phyloP scores from a whole-genome alignment of 257 asterid species.

The Fraxinus pennsylvanica region DNA sequence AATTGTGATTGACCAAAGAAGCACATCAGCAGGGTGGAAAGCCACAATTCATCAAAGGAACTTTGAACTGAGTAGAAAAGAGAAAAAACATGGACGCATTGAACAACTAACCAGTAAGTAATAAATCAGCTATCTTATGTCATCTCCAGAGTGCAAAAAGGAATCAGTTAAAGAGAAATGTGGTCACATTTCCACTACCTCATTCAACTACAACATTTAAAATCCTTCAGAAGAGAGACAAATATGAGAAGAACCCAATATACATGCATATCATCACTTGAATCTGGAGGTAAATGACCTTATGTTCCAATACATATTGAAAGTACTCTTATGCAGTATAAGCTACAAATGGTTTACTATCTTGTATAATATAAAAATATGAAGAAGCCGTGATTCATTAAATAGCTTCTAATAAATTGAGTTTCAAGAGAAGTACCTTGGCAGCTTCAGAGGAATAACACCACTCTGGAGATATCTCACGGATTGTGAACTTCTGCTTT shows the following conservation, averaged over 20 bases:
- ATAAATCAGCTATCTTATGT: background rate
- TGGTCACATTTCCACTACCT: background rate
- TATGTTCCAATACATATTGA: background rate
- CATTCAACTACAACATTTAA: background rate
- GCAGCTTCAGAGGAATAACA: conserved; percentile 76
- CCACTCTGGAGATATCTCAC: conserved; percentile 91
- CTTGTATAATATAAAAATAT: background rate
- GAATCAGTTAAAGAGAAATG: background rate
- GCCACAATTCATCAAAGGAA: background rate
- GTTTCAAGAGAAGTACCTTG: conserved; percentile 52
- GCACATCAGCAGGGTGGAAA: background rate
- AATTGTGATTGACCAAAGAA: background rate
- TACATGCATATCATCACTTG: background rate
- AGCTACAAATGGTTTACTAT: background rate
- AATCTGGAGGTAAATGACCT: background rate
- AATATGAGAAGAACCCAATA: background rate
- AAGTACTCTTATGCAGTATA: background rate
- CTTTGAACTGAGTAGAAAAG: background rate
- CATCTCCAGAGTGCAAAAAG: background rate
- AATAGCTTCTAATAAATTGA: conserved; percentile 17
- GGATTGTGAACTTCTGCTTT: conserved; percentile 79
- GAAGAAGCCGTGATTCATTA: background rate
- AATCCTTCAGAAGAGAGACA: background rate
- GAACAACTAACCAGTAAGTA: too few relatives aligned
- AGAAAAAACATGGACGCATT: background rate